Percentiles rank a stretch among this genome's conserved stretches.
phyloP scores from a whole-genome alignment of 495 filamentous ascomycete genomes.

The Evernia prunastri region DNA sequence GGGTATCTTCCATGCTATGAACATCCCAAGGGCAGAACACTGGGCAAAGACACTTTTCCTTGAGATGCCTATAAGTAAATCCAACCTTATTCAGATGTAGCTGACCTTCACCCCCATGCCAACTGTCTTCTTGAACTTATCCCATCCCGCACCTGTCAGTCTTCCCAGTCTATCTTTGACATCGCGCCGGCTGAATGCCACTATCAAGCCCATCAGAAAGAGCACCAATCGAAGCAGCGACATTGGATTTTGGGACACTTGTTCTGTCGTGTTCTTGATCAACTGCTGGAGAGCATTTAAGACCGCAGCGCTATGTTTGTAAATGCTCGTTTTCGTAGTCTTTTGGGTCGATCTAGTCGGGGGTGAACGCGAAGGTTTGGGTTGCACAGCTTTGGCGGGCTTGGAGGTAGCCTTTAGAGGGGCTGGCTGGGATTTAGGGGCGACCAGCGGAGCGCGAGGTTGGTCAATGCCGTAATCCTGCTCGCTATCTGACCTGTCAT shows the following conservation, averaged over 20 bases:
- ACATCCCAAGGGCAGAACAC: not conserved
- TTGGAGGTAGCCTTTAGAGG: conserved; percentile 7
- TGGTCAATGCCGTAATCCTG: conserved; percentile 51
- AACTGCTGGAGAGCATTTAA: conserved; percentile 53
- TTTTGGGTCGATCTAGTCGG: conserved; percentile 31
- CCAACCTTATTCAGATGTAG: conserved; percentile 58
- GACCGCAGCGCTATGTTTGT: conserved; percentile 43
- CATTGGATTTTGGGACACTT: conserved; percentile 65
- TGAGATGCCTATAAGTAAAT: not conserved
- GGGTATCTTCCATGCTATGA: not conserved
- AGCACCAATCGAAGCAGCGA: conserved; percentile 66
- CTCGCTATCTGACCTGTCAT: conserved; percentile 46
- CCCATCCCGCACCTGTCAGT: conserved; percentile 64
- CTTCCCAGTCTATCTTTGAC: conserved; percentile 67
- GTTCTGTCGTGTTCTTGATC: conserved; percentile 53
- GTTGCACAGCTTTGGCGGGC: conserved; percentile 9
- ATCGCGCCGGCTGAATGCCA: conserved; percentile 67
- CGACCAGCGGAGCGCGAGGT: not conserved
- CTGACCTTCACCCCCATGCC: conserved; percentile 98
- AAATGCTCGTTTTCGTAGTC: conserved; percentile 38
- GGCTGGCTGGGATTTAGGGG: conserved; percentile 12
- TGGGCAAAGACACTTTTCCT: not conserved
- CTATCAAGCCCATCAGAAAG: conserved; percentile 73
- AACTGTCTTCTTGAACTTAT: conserved; percentile 75
- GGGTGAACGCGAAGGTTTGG: conserved; percentile 19